phyloP scores from a whole-genome alignment of 2,329 filamentous ascomycete genomes.

The Diaporthe sp. region DNA sequence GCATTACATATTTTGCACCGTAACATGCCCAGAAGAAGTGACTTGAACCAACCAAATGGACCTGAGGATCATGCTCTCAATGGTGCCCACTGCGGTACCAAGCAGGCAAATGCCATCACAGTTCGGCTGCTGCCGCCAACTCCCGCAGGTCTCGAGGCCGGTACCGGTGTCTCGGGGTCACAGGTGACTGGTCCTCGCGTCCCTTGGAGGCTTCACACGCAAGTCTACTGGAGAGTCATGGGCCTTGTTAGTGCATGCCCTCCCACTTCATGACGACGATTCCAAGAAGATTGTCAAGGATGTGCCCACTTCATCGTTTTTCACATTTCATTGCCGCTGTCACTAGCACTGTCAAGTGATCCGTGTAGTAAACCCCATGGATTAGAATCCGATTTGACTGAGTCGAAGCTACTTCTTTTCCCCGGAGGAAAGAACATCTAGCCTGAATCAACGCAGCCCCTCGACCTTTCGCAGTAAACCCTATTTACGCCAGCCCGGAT shows the following conservation, averaged over 20 bases:
- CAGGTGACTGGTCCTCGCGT: conserved; percentile 17
- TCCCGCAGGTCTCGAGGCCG: conserved; percentile 18
- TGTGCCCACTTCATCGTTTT: neutral
- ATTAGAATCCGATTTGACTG: conserved; percentile 41
- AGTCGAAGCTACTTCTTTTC: conserved; percentile 40
- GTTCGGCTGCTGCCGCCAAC: neutral
- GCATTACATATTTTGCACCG: neutral
- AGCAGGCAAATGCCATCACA: neutral
- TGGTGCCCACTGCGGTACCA: neutral
- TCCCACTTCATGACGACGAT: conserved; percentile 9
- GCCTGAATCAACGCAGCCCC: conserved; percentile 36
- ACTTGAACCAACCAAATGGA: neutral
- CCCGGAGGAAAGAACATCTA: conserved; percentile 32
- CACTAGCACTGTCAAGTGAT: conserved; percentile 12
- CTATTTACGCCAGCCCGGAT: conserved; percentile 60
- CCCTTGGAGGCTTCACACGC: neutral
- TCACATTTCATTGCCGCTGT: conserved; percentile 22
- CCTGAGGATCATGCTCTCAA: neutral
- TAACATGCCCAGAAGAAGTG: neutral
- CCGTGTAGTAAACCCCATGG: conserved; percentile 33
- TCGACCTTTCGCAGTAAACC: conserved; percentile 41
- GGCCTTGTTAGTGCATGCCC: conserved; percentile 3
- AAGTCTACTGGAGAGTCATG: conserved; percentile 8
- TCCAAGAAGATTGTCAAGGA: neutral
- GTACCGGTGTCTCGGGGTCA: conserved; percentile 27